Conservation (phyloP, 441 rosid species). For the Bocquillonia castaneifolia region DNA sequence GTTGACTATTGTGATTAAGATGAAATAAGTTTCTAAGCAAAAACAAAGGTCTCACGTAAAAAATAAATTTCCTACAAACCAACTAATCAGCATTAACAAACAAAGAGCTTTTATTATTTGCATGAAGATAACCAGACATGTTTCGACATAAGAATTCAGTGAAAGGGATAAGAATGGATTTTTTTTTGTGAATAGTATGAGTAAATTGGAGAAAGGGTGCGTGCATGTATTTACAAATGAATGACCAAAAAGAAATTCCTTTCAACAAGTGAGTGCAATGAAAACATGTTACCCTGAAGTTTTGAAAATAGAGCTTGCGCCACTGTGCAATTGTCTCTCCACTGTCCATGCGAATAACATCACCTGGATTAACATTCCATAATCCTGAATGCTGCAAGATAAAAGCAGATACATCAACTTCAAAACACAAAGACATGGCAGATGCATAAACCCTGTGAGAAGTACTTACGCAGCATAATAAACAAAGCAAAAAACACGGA, state of each 20-base stretch:
- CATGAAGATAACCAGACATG: neutral
- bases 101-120: neutral
- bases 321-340: conserved; percentile 50
- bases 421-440: conserved; percentile 6
- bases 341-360: conserved; percentile 44
- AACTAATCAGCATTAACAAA: neutral
- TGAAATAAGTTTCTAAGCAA: neutral
- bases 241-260: neutral
- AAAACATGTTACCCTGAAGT: conserved; percentile 42
- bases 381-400: conserved; percentile 45
- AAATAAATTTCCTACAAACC: neutral
- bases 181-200: too few species aligned
- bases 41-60: neutral
- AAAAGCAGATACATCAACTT: conserved; percentile 14
- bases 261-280: neutral
- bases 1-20: neutral
- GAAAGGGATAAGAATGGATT: too few species aligned
- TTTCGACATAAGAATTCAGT: neutral
- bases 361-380: conserved; percentile 41
- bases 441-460: conserved; percentile 5
- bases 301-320: conserved; percentile 45
- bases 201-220: too few species aligned
- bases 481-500: conserved; percentile 9
- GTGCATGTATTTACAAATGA: neutral
- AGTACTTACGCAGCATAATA: neutral